Evolutionary conservation across 331 rosid species (phyloP), one percentile per base, ranked within the genome.

Genomic region (Ulmus americana): DNA sequence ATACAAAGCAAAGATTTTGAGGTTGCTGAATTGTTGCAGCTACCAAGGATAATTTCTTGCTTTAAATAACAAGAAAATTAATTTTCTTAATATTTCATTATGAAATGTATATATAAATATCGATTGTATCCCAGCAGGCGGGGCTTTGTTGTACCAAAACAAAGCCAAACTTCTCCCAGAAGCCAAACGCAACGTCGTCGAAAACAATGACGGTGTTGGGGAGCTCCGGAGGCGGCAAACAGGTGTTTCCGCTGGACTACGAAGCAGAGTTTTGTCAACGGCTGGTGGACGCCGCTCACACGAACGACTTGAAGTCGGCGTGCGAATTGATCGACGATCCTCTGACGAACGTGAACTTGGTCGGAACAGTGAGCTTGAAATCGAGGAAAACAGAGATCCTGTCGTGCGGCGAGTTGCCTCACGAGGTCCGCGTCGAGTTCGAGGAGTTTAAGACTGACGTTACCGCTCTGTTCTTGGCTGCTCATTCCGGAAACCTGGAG

Each of bases 381-480:
- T 69, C 76, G 40, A 81, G 66, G 69, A 81, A 70, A 59, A 75
- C 84, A 38, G 90, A 86, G 75, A 75, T 86, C 55, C 77, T 71
- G 28, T 58, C 71, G 63, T 75, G 55, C 28, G 90, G 76, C 14
- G 85, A 84, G 76, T 75, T 67, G 67, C 70, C 84, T 57, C 85
- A 84, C 62, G 59, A 78, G 71, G 87, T 86, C 6, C 59, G 59
- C 10, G 75, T 78, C 5, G 79, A 53, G n/a, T 77, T 74, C 71
- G 81, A 86, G 72, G 89, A 86, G 79, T 86, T 75, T 70, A 86
- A 75, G 70, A 83, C 89, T 43, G 85, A 81, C 22, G 83, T 83
- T 57, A 81, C 89, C 42, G 81, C 94, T 54, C 76, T 86, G 68
- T 83, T 86, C 45, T 72, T 86, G 45, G 87, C 87, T 35, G 80